Percentiles rank a stretch among this genome's conserved stretches.
Evolutionary conservation across 1,139 yeast genomes (phyloP).

Genomic region (Taphrina communis): DNA sequence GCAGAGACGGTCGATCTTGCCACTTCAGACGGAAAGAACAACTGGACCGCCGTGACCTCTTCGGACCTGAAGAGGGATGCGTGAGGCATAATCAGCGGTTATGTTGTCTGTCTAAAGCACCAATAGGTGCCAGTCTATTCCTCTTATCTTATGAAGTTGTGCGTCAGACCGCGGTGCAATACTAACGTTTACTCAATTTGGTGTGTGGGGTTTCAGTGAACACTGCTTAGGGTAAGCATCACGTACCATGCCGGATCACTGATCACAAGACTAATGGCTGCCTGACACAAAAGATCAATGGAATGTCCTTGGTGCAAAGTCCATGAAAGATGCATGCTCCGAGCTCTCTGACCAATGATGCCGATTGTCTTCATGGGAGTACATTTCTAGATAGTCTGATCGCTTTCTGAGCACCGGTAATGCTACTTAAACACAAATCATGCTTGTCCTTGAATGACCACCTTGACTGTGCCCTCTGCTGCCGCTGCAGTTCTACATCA

Average conservation of each 20-base stretch:
- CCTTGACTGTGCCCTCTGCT: conserved; percentile 41
- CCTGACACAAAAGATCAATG: neutral
- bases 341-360: no score
- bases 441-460: conserved; percentile 40
- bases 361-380: no score
- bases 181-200: neutral
- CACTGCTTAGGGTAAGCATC: neutral
- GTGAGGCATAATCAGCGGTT: conserved; percentile 25
- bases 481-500: conserved; percentile 36
- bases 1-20: conserved; percentile 84
- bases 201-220: neutral
- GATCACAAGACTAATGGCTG: neutral
- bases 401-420: no score
- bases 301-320: neutral
- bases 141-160: neutral
- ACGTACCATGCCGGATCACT: neutral
- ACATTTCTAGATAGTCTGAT: no score
- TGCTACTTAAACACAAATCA: neutral
- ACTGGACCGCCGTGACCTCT: conserved; percentile 61
- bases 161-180: neutral
- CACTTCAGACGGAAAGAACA: conserved; percentile 88
- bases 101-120: neutral
- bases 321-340: no score
- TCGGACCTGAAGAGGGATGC: conserved; percentile 41
- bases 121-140: neutral